Percentiles rank a stretch among this genome's conserved stretches.
phyloP scores from a whole-genome alignment of 2,329 filamentous ascomycete species.

The Colletotrichum sp. region DNA sequence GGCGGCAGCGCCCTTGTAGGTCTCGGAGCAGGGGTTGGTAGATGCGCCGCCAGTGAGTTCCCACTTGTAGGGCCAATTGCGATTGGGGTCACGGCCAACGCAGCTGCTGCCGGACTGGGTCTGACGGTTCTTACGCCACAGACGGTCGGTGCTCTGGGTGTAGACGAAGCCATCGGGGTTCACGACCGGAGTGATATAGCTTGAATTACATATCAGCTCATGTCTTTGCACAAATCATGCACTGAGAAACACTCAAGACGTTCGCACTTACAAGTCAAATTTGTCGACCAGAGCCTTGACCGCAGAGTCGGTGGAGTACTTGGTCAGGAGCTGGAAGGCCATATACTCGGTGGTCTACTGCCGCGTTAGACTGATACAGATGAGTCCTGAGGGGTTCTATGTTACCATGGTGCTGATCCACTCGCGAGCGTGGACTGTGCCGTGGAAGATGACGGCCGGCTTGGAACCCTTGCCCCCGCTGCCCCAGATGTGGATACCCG shows the following conservation, averaged over 20 bases:
- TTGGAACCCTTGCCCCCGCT: constrained; percentile 46
- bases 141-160: constrained; percentile 48
- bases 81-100: constrained; percentile 57
- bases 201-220: neutral
- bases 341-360: constrained; percentile 49
- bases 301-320: constrained; percentile 35
- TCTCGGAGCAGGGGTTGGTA: constrained; percentile 52
- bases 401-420: constrained; percentile 62
- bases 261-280: constrained; percentile 51
- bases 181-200: constrained; percentile 55
- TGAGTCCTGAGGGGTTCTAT: constrained; percentile 22
- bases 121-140: constrained; percentile 60
- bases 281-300: constrained; percentile 53
- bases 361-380: constrained; percentile 28
- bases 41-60: constrained; percentile 48
- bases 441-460: constrained; percentile 57
- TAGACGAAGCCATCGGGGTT: constrained; percentile 57
- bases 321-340: constrained; percentile 48
- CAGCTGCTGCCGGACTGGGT: constrained; percentile 38
- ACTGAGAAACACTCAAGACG: fast-evolving
- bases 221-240: fast-evolving
- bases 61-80: constrained; percentile 60
- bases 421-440: constrained; percentile 58
- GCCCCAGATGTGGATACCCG: constrained; percentile 65
- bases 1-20: constrained; percentile 44